These are phyloP conservation scores for Aspergillus avenaceus DNA, from an alignment of 495 filamentous ascomycete species.

Conservation along the genomic window DNA sequence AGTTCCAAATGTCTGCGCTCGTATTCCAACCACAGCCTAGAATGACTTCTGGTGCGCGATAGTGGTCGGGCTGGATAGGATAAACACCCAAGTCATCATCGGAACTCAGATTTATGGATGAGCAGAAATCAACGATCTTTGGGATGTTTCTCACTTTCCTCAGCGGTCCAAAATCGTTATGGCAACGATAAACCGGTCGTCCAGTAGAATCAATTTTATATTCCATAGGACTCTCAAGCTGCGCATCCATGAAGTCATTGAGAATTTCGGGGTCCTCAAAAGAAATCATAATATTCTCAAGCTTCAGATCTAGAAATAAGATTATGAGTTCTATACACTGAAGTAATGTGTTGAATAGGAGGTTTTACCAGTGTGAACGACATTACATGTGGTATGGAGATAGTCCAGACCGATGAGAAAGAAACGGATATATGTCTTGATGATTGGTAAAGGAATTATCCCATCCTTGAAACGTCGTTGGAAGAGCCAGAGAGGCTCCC, in stretches of 20 bases:
- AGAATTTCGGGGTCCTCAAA: constrained; percentile 30
- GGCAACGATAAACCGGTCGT: constrained; percentile 23
- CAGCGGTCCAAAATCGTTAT: constrained; percentile 28
- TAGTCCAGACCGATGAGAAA: constrained; percentile 35
- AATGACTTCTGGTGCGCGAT: constrained; percentile 38
- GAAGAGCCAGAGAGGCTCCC: constrained; percentile 25
- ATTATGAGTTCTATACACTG: constrained; percentile 3
- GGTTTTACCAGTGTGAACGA: constrained; percentile 23
- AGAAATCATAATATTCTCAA: constrained; percentile 32
- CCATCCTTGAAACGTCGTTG: constrained; percentile 18
- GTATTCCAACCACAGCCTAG: constrained; percentile 32
- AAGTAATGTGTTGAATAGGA: neutral
- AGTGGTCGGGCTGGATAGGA: constrained; percentile 32
- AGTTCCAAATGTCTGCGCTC: constrained; percentile 37
- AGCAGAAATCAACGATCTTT: constrained; percentile 81
- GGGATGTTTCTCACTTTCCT: constrained; percentile 15
- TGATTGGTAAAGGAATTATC: constrained; percentile 16
- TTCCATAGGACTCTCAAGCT: constrained; percentile 19
- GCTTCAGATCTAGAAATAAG: constrained; percentile 28
- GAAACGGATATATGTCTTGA: constrained; percentile 27
- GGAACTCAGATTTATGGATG: constrained; percentile 53
- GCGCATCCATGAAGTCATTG: constrained; percentile 18
- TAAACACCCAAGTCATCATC: constrained; percentile 11
- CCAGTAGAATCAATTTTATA: constrained; percentile 20
- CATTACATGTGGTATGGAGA: constrained; percentile 30